These are phyloP conservation scores for Russula griseocarnosa DNA, from an alignment of 768 basidiomycete genomes.

Conservation along the genomic window DNA sequence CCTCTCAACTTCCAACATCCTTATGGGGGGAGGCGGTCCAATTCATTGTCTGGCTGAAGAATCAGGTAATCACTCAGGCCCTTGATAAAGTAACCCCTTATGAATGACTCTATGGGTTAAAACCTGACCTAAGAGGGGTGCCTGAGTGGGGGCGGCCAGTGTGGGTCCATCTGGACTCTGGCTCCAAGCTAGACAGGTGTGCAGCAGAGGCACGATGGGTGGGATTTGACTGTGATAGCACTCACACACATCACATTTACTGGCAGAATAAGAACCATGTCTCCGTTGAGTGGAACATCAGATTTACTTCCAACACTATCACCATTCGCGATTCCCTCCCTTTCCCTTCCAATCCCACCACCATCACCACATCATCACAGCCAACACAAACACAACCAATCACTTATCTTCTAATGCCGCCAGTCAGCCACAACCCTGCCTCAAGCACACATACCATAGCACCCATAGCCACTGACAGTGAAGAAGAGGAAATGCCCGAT, in stretches of 20 bases:
- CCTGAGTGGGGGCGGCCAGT: neutral
- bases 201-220: neutral
- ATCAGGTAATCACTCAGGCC: neutral
- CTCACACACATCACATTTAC: neutral
- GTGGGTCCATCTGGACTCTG: neutral
- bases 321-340: too few relatives aligned
- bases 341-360: too few relatives aligned
- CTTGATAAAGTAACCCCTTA: neutral
- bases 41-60: neutral
- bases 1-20: conserved; percentile 32
- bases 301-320: neutral
- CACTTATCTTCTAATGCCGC: too few relatives aligned
- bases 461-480: too few relatives aligned
- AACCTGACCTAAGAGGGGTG: neutral
- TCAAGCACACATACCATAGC: too few relatives aligned
- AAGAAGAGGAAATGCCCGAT: too few relatives aligned
- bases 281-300: neutral
- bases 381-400: too few relatives aligned
- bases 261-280: neutral
- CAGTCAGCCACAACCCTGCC: too few relatives aligned
- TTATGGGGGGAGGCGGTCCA: conserved; percentile 37
- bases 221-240: neutral
- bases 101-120: neutral
- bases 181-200: neutral
- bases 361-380: too few relatives aligned